Evolutionary conservation across 108 stramenopile genomes (phyloP).

Genomic region (Nannochloropsis salina): DNA sequence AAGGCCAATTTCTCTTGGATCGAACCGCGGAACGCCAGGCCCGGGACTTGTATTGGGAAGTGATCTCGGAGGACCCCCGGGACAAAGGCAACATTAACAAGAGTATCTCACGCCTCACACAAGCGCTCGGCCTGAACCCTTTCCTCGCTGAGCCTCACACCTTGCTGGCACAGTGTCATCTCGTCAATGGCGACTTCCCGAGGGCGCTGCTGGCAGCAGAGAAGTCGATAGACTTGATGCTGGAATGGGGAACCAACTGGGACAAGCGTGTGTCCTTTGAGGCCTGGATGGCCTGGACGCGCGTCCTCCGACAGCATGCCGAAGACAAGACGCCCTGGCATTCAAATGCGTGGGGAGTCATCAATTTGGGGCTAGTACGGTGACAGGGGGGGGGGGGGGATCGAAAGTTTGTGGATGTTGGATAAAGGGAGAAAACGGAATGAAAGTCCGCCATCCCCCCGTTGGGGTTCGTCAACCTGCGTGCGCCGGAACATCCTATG

Average conservation of each 20-base stretch:
- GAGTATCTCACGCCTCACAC: neutral
- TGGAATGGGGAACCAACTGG: neutral
- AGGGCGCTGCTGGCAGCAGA: neutral
- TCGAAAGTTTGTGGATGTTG: neutral
- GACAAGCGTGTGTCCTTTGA: slow-evolving; percentile 11
- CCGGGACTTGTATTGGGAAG: slow-evolving; percentile 10
- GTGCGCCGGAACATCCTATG: too few relatives aligned
- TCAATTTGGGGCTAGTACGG: slow-evolving; percentile 14
- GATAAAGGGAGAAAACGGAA: too few relatives aligned
- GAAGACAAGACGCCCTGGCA: slow-evolving; percentile 2
- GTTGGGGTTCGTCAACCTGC: too few relatives aligned
- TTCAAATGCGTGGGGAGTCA: neutral
- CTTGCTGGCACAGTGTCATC: neutral
- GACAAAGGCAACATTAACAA: neutral
- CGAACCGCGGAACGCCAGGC: neutral
- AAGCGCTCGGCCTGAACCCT: neutral
- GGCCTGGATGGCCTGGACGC: neutral
- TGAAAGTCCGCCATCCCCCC: too few relatives aligned
- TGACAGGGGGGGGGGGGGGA: neutral
- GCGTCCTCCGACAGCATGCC: slow-evolving; percentile 13
- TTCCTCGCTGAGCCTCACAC: neutral
- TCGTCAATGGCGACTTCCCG: neutral
- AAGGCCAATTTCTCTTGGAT: neutral
- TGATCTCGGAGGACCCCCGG: neutral
- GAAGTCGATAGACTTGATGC: neutral